Evolutionary conservation across 495 filamentous ascomycete genomes (phyloP).

Genomic region (Xanthoparmelia taractica): DNA sequence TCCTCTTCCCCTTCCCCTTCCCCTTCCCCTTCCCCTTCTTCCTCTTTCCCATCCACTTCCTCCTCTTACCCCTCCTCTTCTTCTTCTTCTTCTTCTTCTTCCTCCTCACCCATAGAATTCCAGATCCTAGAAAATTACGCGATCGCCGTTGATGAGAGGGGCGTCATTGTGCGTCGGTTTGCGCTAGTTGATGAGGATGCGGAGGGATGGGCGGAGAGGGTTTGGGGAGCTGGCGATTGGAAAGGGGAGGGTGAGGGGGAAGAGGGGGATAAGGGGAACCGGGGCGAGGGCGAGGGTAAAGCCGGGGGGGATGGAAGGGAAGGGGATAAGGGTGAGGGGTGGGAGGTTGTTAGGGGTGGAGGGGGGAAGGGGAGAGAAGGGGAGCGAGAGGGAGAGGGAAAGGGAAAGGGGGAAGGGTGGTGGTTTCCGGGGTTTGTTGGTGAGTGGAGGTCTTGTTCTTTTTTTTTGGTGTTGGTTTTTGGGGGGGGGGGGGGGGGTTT

Average conservation of each 20-base stretch:
- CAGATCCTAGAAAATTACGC: slow-evolving; percentile 43
- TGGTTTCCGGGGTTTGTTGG: slow-evolving; percentile 95
- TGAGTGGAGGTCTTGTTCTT: slow-evolving; percentile 27
- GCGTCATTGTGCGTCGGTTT: slow-evolving; percentile 45
- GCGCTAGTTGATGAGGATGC: slow-evolving; percentile 30
- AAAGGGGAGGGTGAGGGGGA: no score
- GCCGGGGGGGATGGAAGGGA: no score
- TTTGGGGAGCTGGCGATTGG: no score
- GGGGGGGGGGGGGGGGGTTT: no score
- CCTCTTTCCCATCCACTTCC: no score
- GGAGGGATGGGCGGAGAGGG: slow-evolving; percentile 28
- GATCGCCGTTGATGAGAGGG: slow-evolving; percentile 57
- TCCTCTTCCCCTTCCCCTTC: slow-evolving; percentile 1
- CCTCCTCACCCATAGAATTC: no score
- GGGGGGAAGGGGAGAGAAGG: slow-evolving; percentile 21
- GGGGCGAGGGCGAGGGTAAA: no score
- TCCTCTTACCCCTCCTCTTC: no score
- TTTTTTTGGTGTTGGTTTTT: background rate
- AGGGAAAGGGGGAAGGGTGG: slow-evolving; percentile 45
- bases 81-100: no score
- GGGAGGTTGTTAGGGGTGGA: background rate
- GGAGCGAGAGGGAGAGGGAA: slow-evolving; percentile 23
- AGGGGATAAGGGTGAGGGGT: no score
- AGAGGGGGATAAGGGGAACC: no score
- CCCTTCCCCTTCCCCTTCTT: no score